Conservation (phyloP, 805 yeast species). For the Pichia gijzeniarum region DNA sequence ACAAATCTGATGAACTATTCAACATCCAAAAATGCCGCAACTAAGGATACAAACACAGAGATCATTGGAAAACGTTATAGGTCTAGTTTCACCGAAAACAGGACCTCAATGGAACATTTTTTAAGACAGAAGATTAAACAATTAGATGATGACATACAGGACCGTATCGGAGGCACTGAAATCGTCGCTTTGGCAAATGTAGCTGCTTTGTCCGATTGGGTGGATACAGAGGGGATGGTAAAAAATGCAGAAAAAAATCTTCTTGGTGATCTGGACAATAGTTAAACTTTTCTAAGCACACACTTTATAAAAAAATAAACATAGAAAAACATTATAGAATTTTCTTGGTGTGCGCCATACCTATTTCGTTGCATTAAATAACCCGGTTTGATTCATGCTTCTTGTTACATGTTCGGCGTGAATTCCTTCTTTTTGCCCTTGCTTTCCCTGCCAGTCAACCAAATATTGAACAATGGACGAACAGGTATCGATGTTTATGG, state of each 20-base stretch:
- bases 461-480: slow-evolving; percentile 4
- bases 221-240: background rate
- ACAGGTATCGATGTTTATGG: slow-evolving; percentile 56
- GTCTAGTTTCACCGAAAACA: slow-evolving; percentile 6
- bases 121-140: background rate
- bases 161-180: background rate
- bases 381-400: no score
- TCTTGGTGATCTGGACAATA: background rate
- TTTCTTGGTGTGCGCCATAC: no score
- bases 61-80: background rate
- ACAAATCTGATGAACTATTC: background rate
- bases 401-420: no score
- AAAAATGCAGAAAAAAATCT: background rate
- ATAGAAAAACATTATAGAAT: no score
- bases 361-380: no score
- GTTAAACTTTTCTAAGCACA: background rate
- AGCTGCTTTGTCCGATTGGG: background rate
- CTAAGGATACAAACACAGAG: background rate
- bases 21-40: background rate
- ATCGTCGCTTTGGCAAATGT: background rate
- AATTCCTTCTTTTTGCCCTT: background rate
- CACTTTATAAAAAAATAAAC: no score
- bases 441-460: background rate
- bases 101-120: slow-evolving; percentile 2
- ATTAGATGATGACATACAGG: slow-evolving; percentile 3